Base-by-base conservation (phyloP, 2,329 filamentous ascomycete species). In the Penicillium sp. region DNA sequence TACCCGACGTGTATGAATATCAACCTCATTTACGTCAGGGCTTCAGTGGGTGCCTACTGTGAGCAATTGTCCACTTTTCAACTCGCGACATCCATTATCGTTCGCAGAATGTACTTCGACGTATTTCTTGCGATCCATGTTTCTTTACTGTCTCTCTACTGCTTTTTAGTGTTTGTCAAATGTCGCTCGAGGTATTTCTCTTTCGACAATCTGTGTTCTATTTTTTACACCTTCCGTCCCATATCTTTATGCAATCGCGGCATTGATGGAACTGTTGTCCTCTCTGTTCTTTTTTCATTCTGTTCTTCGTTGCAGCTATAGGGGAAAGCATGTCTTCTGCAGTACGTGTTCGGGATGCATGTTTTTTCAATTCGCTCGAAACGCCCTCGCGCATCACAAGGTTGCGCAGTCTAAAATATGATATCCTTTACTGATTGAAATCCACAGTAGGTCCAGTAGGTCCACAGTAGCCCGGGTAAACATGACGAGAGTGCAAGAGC, bases 271-370 rank as follows among this genome's bases (percentile, higher is more conserved):
- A 20, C 11, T 20, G 14, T 36, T 35, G 16, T 63, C 44, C 61
- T 54, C 52, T 46, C 42, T 47, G 4, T 36, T 36, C 10, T 53
- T 46, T 57, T 61, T 39, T 57, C 43, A 42, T 35, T 28, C 48
- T 44, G 46, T 44, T 36, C 33, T 11, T 38, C 35, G 18, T 20
- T 20, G 28, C 45, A 53, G 41, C 50, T 51, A 51, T 43, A 36
- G 11, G 44, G 30, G 22, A 28, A 41, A 42, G 25, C 36, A 53
- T 56, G 40, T 49, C 49, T 58, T 51, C 44, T 44, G 35, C 48
- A 13, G 54, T 63, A 67, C 68, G 44, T 65, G 57, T 57, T 63
- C 56, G 48, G 25, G 42, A 22, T 22, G 20, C 27, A 10, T 28
- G 27, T 28, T 28, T 28, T 10, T 28, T 9, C 27, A 28, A 9